Conservation (phyloP, 129 eudicot genomes). For the Centrapalus pauciflorus region DNA sequence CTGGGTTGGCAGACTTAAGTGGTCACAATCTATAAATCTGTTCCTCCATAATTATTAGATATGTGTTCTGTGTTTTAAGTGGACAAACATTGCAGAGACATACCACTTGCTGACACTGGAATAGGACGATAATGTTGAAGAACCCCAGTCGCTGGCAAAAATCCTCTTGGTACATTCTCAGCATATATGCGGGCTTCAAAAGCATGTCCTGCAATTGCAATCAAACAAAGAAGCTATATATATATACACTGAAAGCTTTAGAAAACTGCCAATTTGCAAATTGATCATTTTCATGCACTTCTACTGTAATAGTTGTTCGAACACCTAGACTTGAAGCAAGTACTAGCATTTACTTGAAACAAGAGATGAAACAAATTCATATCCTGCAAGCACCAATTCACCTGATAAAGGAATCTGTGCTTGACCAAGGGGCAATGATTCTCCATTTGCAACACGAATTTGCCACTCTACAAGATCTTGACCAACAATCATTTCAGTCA, state of each 20-base stretch:
- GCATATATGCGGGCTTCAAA: slow-evolving; percentile 99
- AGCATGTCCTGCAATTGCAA: slow-evolving; percentile 81
- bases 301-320: background rate
- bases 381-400: slow-evolving; percentile 27
- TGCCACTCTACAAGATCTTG: slow-evolving; percentile 99
- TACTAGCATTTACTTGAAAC: background rate
- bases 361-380: background rate
- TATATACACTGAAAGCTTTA: background rate
- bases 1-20: background rate
- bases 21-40: background rate
- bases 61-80: slow-evolving; percentile 5
- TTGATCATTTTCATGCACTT: background rate
- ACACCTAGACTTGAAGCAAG: background rate
- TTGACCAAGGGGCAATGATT: slow-evolving; percentile 78
- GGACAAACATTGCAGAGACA: slow-evolving; percentile 3
- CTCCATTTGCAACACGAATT: slow-evolving; percentile 96
- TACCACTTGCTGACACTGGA: slow-evolving; percentile 74
- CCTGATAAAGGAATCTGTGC: slow-evolving; percentile 81
- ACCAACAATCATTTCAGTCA: slow-evolving; percentile 97
- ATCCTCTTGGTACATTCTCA: slow-evolving; percentile 93
- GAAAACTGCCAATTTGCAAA: background rate
- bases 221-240: slow-evolving; percentile 2
- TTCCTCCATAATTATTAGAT: background rate
- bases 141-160: slow-evolving; percentile 96
- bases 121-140: slow-evolving; percentile 86